Evolutionary conservation across 208 protist species (phyloP), one percentile per base, ranked within the genome.

Genomic region (Trypanosoma cruzi): DNA sequence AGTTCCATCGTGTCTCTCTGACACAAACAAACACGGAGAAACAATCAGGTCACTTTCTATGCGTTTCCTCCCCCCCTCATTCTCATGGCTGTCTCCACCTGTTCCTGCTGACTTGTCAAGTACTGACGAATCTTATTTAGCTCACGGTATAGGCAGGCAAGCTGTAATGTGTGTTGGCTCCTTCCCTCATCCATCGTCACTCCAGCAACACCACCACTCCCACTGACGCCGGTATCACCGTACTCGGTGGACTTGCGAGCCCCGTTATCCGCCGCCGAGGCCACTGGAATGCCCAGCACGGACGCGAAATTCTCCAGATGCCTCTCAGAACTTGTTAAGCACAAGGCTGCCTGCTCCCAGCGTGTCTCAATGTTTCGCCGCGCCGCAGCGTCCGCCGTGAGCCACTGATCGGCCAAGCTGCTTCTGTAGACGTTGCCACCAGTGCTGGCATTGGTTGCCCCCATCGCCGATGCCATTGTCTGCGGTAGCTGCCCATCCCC

Each of bases 261-360:
- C 49, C n/a, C 22, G 42, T 26, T 42, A 8, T 72, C 57, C 36
- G 46, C 68, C 4, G 57, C 50, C 24, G 68, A 58, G 2, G 61
- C 6, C 13, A 53, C 36, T 42, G 28, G 54, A 44, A 70, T 61
- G 5, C 68, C 68, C n/a, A 73, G 26, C 24, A 49, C 68, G 18
- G 37, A 55, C 20, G 68, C 77, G 4, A 79, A 49, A 13, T 53
- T 71, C 61, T 71, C 53, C 54, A 84, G 37, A 55, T 84, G 62
- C 4, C 22, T 29, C 55, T 80, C 73, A 3, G 71, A 58, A 34
- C 48, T 70, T 11, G 22, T 32, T 1, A 84, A 59, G 49, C 68
- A 59, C 20, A 55, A 44, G 7, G 71, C 29, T 11, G 79, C 73
- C 44, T 68, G 68, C 46, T 79, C 79, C 55, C 66, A 76, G 11